phyloP scores from a whole-genome alignment of 345 rosid genomes.

The Ailanthus altissimus region DNA sequence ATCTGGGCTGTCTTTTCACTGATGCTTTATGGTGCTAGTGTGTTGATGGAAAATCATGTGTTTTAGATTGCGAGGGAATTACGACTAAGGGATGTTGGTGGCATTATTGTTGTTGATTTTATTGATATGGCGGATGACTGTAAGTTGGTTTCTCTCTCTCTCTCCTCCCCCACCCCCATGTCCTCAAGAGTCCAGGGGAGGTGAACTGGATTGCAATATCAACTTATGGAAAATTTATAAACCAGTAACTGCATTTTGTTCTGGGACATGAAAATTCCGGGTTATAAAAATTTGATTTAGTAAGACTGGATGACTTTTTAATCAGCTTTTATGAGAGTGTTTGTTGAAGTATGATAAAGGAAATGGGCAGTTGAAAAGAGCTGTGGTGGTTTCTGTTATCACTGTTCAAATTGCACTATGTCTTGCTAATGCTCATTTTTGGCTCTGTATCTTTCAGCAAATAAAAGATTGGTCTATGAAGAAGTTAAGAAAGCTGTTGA shows the following conservation, averaged over 20 bases:
- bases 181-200: neutral
- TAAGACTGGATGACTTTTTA: neutral
- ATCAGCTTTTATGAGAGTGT: neutral
- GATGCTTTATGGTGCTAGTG: slow-evolving; percentile 16
- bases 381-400: neutral
- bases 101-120: slow-evolving; percentile 98
- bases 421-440: neutral
- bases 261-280: neutral
- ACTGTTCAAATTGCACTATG: neutral
- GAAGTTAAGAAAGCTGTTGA: slow-evolving; percentile 90
- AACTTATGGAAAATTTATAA: neutral
- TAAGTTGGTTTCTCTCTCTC: slow-evolving; percentile 37
- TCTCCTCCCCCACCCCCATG: neutral
- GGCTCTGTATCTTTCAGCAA: slow-evolving; percentile 57
- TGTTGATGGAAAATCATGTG: slow-evolving; percentile 12
- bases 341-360: neutral
- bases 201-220: neutral
- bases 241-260: neutral
- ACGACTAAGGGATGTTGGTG: slow-evolving; percentile 93
- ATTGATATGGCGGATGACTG: slow-evolving; percentile 94
- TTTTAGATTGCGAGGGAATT: slow-evolving; percentile 97
- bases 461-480: slow-evolving; percentile 87
- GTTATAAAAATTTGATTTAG: neutral
- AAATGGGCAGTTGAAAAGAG: slow-evolving; percentile 1
- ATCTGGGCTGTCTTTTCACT: slow-evolving; percentile 14